Percentiles rank a stretch among this genome's conserved stretches.
phyloP scores from a whole-genome alignment of 176 grass and related monocot genomes.

The Thinopyrum elongatum region DNA sequence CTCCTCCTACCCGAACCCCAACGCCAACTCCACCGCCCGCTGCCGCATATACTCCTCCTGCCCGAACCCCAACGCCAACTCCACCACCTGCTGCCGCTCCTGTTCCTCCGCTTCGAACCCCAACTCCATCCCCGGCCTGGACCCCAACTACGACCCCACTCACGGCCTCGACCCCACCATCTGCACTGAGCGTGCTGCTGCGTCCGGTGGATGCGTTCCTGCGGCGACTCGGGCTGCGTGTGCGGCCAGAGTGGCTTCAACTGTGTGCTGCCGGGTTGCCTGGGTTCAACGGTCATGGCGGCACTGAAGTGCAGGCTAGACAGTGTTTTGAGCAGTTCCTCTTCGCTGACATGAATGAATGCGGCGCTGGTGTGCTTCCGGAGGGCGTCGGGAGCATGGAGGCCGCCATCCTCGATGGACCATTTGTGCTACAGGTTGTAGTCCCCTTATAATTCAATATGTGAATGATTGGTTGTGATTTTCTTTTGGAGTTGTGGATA shows the following conservation, averaged over 20 bases:
- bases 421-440: conserved; percentile 78
- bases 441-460: not conserved
- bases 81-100: not conserved
- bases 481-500: not conserved
- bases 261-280: conserved; percentile 44
- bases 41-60: too few species aligned
- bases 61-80: not conserved
- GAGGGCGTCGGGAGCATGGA: conserved; percentile 56
- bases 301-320: conserved; percentile 41
- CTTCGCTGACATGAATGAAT: conserved; percentile 69
- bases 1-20: too few species aligned
- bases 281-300: conserved; percentile 40
- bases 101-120: not conserved
- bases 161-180: not conserved
- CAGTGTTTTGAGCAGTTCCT: conserved; percentile 81
- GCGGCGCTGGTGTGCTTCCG: conserved; percentile 61
- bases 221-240: conserved; percentile 41
- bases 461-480: not conserved
- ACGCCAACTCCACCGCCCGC: too few species aligned
- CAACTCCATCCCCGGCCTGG: not conserved
- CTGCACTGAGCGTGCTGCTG: conserved; percentile 15
- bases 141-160: not conserved
- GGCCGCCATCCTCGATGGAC: conserved; percentile 52
- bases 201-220: conserved; percentile 53
- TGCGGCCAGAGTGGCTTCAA: conserved; percentile 70